These are phyloP conservation scores for Rhodotorula kratochvilovae DNA, from an alignment of 768 basidiomycete genomes.

Conservation along the genomic window DNA sequence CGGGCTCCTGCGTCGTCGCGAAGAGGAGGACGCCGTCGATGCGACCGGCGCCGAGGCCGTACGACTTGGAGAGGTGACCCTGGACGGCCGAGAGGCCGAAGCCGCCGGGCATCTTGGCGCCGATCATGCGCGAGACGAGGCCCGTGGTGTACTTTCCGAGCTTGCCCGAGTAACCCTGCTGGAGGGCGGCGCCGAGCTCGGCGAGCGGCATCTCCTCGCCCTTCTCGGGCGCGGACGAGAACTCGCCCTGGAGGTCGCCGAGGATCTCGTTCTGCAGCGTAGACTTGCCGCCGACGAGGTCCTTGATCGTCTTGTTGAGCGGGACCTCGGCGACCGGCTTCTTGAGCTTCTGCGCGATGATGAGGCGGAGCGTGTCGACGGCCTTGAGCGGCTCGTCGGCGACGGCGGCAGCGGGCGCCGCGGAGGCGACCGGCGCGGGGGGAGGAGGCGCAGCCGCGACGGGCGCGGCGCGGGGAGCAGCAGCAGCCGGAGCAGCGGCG, in stretches of 20 bases:
- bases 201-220: slow-evolving; percentile 95
- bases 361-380: slow-evolving; percentile 73
- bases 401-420: slow-evolving; percentile 64
- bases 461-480: slow-evolving; percentile 48
- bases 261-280: slow-evolving; percentile 98
- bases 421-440: slow-evolving; percentile 51
- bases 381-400: slow-evolving; percentile 91
- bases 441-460: slow-evolving; percentile 49
- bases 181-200: slow-evolving; percentile 82
- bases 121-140: slow-evolving; percentile 82
- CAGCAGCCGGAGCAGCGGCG: slow-evolving; percentile 51
- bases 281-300: slow-evolving; percentile 96
- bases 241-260: slow-evolving; percentile 93
- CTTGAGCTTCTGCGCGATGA: slow-evolving; percentile 98
- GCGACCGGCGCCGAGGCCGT: slow-evolving; percentile 86
- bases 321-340: slow-evolving; percentile 86
- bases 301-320: slow-evolving; percentile 90
- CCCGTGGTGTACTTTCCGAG: slow-evolving; percentile 91
- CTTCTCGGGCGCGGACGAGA: slow-evolving; percentile 91
- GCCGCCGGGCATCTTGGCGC: slow-evolving; percentile 97
- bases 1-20: slow-evolving; percentile 84
- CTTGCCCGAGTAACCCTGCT: slow-evolving; percentile 69
- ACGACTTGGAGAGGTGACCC: slow-evolving; percentile 77
- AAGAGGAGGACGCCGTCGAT: slow-evolving; percentile 85
- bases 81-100: slow-evolving; percentile 93